Percentiles rank a stretch among this genome's conserved stretches.
phyloP scores from a whole-genome alignment of 1,284 basidiomycete species.

The Leccinum fuscescens region DNA sequence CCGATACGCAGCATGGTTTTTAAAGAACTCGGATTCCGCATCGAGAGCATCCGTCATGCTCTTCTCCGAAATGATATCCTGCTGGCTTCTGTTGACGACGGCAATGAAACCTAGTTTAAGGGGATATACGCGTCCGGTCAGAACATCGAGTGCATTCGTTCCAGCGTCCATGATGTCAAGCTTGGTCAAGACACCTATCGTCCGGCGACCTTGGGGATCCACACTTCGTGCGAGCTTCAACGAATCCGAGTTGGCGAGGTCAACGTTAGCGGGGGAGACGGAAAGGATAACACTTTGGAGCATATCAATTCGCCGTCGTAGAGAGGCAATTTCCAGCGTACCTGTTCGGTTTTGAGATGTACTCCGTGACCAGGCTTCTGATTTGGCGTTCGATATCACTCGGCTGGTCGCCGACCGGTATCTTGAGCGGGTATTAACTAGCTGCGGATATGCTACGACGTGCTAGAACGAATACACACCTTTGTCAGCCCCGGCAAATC shows the following conservation, averaged over 20 bases:
- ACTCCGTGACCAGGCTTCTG: constrained; percentile 89
- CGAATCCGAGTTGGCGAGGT: constrained; percentile 97
- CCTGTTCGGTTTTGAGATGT: constrained; percentile 97
- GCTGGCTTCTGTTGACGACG: constrained; percentile 95
- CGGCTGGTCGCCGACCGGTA: constrained; percentile 88
- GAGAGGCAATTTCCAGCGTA: constrained; percentile 34
- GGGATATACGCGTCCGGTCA: constrained; percentile 95
- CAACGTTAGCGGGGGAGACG: constrained; percentile 96
- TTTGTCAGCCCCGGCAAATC: constrained; percentile 97
- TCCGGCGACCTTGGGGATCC: constrained; percentile 93
- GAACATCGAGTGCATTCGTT: constrained; percentile 94
- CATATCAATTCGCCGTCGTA: constrained; percentile 3
- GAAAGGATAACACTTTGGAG: constrained; percentile 85
- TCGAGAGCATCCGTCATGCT: constrained; percentile 83
- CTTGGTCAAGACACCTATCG: constrained; percentile 95
- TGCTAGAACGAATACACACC: constrained; percentile 42
- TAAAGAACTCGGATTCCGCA: constrained; percentile 92
- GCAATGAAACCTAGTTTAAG: constrained; percentile 98
- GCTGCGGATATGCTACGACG: not conserved
- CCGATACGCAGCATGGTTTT: constrained; percentile 85
- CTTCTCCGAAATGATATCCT: constrained; percentile 93
- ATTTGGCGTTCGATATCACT: constrained; percentile 98
- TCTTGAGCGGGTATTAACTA: constrained; percentile 43
- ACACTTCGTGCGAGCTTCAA: constrained; percentile 94
- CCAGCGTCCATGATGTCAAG: constrained; percentile 99